Conservation (phyloP, 1,139 yeast species). For the Sugiyamaella novakii region DNA sequence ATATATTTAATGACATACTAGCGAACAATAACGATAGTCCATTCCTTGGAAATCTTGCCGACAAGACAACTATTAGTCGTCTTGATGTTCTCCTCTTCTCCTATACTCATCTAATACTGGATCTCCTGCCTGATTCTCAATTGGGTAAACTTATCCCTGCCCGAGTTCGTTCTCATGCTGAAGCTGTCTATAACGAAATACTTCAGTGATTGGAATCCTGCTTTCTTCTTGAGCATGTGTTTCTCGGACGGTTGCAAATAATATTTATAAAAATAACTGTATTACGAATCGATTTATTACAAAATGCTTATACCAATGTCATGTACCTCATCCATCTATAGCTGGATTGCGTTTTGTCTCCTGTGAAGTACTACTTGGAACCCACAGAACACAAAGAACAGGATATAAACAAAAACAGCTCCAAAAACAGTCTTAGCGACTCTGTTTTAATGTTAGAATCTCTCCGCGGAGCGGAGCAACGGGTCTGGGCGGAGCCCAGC, state of each 20-base stretch:
- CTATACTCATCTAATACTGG: slow-evolving; percentile 11
- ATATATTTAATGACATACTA: slow-evolving; percentile 5
- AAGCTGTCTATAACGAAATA: slow-evolving; percentile 5
- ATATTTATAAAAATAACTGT: slow-evolving; percentile 1
- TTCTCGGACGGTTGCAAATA: no score
- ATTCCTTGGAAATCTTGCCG: slow-evolving; percentile 3
- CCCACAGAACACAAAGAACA: slow-evolving; percentile 86
- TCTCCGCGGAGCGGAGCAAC: background rate
- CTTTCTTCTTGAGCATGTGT: no score
- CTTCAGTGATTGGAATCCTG: slow-evolving; percentile 1
- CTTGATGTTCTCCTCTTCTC: slow-evolving; percentile 15
- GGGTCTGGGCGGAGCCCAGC: no score
- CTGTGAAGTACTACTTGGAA: slow-evolving; percentile 68
- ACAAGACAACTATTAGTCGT: slow-evolving; percentile 3
- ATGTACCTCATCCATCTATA: no score
- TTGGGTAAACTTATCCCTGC: slow-evolving; percentile 13
- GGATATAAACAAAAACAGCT: slow-evolving; percentile 81
- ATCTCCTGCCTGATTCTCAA: slow-evolving; percentile 8
- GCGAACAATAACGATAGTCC: background rate
- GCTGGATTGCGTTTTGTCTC: slow-evolving; percentile 60
- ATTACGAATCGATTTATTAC: background rate
- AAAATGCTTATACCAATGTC: no score
- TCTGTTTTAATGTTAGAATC: slow-evolving; percentile 36
- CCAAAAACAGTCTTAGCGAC: slow-evolving; percentile 89
- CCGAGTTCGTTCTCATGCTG: slow-evolving; percentile 1